Percentiles rank a stretch among this genome's conserved stretches.
These are phyloP conservation scores for Ceriops decandra DNA, from an alignment of 345 rosid species.

Conservation along the genomic window DNA sequence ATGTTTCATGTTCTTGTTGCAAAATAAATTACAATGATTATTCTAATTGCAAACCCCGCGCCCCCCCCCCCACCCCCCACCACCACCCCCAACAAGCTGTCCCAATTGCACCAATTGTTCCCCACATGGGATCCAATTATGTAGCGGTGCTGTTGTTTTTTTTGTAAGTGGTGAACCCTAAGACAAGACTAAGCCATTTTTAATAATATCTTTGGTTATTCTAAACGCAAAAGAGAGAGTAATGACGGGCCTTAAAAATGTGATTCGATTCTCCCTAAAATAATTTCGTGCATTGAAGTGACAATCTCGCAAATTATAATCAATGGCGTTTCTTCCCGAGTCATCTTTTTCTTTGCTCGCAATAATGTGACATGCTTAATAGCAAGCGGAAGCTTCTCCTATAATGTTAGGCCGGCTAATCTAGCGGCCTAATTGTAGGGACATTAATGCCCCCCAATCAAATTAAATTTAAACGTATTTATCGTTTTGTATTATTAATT, in stretches of 20 bases:
- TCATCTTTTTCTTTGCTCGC: background rate
- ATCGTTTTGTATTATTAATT: too few species aligned
- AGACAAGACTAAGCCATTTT: background rate
- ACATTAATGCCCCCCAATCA: too few species aligned
- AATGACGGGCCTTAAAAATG: background rate
- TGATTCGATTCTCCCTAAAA: conserved; percentile 20
- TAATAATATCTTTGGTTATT: background rate
- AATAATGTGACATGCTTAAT: conserved; percentile 3
- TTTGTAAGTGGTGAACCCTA: too few species aligned
- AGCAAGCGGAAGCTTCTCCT: background rate
- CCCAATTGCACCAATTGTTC: background rate
- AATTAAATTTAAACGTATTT: background rate
- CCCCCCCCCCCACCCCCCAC: too few species aligned
- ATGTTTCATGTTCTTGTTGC: too few species aligned
- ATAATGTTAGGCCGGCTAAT: background rate
- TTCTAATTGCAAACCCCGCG: too few species aligned
- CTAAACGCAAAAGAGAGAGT: background rate
- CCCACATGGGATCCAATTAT: conserved; percentile 7
- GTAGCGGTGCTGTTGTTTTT: background rate
- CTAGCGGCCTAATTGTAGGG: too few species aligned
- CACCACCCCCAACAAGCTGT: too few species aligned
- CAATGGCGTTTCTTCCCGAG: background rate
- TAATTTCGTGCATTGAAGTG: background rate
- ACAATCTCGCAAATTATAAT: conserved; percentile 6
- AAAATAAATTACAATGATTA: too few species aligned